Percentiles rank a stretch among this genome's conserved stretches.
Evolutionary conservation across 768 basidiomycete species (phyloP).

Genomic region (Strobilomyces confusus): DNA sequence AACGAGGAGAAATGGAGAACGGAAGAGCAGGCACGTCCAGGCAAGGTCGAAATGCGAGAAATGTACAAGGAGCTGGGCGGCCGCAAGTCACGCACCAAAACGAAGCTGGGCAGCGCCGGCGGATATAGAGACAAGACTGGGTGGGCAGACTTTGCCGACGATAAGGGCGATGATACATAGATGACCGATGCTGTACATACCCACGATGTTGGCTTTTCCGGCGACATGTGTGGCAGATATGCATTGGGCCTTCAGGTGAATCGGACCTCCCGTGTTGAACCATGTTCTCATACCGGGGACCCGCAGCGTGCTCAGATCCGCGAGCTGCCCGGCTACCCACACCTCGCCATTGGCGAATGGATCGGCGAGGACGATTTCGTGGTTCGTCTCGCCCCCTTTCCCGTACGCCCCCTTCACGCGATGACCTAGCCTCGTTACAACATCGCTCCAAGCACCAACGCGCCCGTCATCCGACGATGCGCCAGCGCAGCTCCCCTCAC

Average conservation of each 20-base stretch:
- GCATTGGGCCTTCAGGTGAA: constrained; percentile 47
- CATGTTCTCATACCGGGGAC: background rate
- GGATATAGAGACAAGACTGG: constrained; percentile 75
- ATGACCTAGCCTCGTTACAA: constrained; percentile 57
- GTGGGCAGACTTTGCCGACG: constrained; percentile 46
- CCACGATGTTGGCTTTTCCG: background rate
- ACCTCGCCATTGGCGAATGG: constrained; percentile 54
- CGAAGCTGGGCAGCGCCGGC: constrained; percentile 63
- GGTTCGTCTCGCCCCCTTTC: constrained; percentile 26
- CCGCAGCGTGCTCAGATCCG: constrained; percentile 26
- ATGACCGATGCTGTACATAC: no score
- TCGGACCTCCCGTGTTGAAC: background rate
- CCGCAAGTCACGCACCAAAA: constrained; percentile 72
- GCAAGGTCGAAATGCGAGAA: constrained; percentile 83
- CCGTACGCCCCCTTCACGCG: background rate
- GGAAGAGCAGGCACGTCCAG: constrained; percentile 53
- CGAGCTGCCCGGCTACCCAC: constrained; percentile 39
- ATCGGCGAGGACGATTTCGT: constrained; percentile 54
- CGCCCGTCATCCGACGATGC: constrained; percentile 65
- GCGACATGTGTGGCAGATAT: constrained; percentile 63
- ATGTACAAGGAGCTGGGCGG: constrained; percentile 80
- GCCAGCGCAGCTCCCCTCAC: constrained; percentile 1
- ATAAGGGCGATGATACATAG: background rate
- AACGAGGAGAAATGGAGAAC: constrained; percentile 72
- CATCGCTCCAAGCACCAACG: constrained; percentile 76